Percentiles rank a stretch among this genome's conserved stretches.
Conservation (phyloP, 805 yeast genomes). For the Myxozyma sirexii region DNA sequence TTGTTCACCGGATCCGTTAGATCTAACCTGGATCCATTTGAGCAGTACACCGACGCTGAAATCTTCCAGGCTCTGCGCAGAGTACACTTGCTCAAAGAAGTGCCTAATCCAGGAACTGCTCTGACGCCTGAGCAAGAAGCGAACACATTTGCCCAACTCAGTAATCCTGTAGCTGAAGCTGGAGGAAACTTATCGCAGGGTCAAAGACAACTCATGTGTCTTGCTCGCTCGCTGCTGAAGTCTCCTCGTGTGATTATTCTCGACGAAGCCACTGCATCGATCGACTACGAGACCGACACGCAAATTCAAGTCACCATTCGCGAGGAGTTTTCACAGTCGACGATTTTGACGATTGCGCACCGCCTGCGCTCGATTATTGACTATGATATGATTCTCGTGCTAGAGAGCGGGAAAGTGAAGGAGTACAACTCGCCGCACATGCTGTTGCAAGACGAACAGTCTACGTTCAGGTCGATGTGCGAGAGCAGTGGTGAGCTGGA, state of each 20-base stretch:
- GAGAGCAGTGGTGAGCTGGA: constrained; percentile 90
- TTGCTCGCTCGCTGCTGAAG: constrained; percentile 76
- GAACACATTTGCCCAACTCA: constrained; percentile 54
- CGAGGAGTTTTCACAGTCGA: constrained; percentile 66
- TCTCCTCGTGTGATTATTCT: constrained; percentile 69
- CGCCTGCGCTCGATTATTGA: constrained; percentile 70
- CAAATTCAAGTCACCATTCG: constrained; percentile 72
- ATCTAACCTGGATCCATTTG: constrained; percentile 72
- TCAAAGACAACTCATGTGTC: constrained; percentile 81
- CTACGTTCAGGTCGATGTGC: constrained; percentile 72
- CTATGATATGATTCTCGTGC: constrained; percentile 74
- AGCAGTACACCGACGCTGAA: constrained; percentile 56
- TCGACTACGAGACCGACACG: constrained; percentile 83
- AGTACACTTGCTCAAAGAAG: constrained; percentile 17
- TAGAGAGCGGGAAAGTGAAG: constrained; percentile 74
- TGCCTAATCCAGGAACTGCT: not conserved
- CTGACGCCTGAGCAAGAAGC: constrained; percentile 8
- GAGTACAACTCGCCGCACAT: constrained; percentile 74
- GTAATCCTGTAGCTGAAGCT: constrained; percentile 62
- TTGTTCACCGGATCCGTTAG: constrained; percentile 71
- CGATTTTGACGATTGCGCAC: constrained; percentile 85
- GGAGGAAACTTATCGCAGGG: constrained; percentile 85
- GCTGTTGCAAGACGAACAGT: constrained; percentile 53
- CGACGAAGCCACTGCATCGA: constrained; percentile 73
- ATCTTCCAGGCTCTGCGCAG: constrained; percentile 37